phyloP scores from a whole-genome alignment of 768 basidiomycete genomes.

The Calocera cornea region DNA sequence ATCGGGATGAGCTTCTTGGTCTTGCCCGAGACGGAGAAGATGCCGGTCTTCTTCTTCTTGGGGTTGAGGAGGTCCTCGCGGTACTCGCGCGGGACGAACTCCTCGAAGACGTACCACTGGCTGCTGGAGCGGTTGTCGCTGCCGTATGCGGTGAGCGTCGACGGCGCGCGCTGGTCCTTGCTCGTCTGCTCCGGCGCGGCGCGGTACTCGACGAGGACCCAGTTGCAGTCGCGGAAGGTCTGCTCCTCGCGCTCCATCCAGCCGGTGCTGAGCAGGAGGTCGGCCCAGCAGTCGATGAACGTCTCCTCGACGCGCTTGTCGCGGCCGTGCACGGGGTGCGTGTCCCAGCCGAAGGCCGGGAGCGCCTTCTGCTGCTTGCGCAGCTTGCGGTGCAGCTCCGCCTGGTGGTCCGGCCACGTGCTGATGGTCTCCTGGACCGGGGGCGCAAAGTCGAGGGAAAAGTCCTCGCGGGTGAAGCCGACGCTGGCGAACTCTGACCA shows the following conservation, averaged over 20 bases:
- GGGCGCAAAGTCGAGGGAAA: conserved; percentile 64
- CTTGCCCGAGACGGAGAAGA: conserved; percentile 10
- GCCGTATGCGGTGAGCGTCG: neutral
- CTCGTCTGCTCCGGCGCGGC: neutral
- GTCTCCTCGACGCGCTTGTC: conserved; percentile 82
- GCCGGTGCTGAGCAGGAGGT: conserved; percentile 33
- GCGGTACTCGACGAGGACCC: conserved; percentile 53
- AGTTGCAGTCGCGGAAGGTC: conserved; percentile 75
- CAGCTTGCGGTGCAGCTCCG: conserved; percentile 60
- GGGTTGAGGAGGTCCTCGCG: conserved; percentile 51
- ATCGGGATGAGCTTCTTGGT: conserved; percentile 13
- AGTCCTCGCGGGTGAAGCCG: conserved; percentile 71
- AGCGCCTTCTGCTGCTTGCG: conserved; percentile 70
- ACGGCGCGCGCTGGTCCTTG: neutral
- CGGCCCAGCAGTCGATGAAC: conserved; percentile 60
- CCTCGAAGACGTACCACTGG: conserved; percentile 75
- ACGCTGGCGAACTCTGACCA: conserved; percentile 82
- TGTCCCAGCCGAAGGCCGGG: conserved; percentile 87
- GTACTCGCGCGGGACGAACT: conserved; percentile 83
- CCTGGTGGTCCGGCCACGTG: conserved; percentile 60
- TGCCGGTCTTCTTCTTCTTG: conserved; percentile 13
- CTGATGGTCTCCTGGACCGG: conserved; percentile 45
- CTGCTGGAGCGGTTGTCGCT: neutral
- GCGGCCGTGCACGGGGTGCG: conserved; percentile 58
- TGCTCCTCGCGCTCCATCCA: conserved; percentile 79